A percentile compares a stretch with the other conserved stretches of the same genome.
phyloP scores from a whole-genome alignment of 495 filamentous ascomycete genomes.

The Friedmanniomyces simplex region DNA sequence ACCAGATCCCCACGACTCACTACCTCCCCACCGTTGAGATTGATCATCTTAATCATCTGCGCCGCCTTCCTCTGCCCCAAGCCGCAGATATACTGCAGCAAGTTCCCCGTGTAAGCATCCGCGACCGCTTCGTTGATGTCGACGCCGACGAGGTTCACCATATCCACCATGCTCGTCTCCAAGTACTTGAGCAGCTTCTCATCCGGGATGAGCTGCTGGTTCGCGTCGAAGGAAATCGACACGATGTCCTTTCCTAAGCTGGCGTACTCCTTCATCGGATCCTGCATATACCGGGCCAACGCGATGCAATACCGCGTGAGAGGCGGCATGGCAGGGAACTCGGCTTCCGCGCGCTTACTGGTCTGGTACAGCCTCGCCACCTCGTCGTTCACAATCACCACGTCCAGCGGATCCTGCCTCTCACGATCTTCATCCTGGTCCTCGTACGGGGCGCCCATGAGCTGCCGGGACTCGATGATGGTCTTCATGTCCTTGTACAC shows the following conservation, averaged over 20 bases:
- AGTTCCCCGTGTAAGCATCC: constrained; percentile 67
- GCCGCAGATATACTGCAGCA: constrained; percentile 85
- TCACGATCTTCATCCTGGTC: constrained; percentile 57
- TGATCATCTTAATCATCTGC: constrained; percentile 78
- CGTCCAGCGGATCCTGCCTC: constrained; percentile 63
- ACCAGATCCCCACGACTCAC: constrained; percentile 74
- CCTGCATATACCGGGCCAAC: constrained; percentile 81
- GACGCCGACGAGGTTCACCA: constrained; percentile 93
- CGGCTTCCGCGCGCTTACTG: constrained; percentile 66
- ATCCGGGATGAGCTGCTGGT: constrained; percentile 75
- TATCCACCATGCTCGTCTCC: constrained; percentile 91
- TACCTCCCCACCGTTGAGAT: constrained; percentile 75
- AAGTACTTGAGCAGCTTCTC: constrained; percentile 77
- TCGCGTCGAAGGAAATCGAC: constrained; percentile 76
- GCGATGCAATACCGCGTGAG: constrained; percentile 81
- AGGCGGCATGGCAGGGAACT: constrained; percentile 67
- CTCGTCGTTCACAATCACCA: constrained; percentile 90
- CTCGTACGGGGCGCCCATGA: constrained; percentile 58
- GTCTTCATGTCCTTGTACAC: constrained; percentile 68
- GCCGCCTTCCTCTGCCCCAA: constrained; percentile 87
- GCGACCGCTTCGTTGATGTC: constrained; percentile 83
- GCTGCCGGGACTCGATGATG: constrained; percentile 60
- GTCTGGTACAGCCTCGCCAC: constrained; percentile 89
- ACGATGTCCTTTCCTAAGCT: constrained; percentile 78
- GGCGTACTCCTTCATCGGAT: constrained; percentile 90